Evolutionary conservation across 805 yeast species (phyloP), one percentile per base, ranked within the genome.

Genomic region (Suhomyces sp.): DNA sequence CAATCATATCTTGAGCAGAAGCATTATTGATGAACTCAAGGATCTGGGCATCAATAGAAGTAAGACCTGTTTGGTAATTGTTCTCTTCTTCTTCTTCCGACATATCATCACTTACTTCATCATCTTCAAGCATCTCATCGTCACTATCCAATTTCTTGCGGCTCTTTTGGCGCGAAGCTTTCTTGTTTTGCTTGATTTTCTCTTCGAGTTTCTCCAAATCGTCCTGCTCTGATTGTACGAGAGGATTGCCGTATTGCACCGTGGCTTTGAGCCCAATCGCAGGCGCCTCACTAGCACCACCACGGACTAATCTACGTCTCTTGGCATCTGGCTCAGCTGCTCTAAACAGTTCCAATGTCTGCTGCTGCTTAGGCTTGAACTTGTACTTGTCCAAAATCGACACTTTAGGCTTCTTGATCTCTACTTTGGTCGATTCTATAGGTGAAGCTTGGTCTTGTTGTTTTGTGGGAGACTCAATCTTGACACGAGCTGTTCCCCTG

Each of bases 11-110:
- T 51, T 84, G 81, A 1, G 73, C 75, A 13, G 87, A 81, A 1
- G 96, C 93, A 10, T 82, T 80, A 67, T 94, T 94, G 56, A 93
- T 75, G 59, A 94, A 91, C 44, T 84, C 81, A 45, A 92, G 70
- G 22, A 90, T 81, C 53, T 89, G 84, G 13, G 75, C 75, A 60
- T 86, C 92, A 56, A 86, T 84, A 4, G 75, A 61, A 3, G 79
- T 75, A 29, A 72, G 55, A 0, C 79, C 78, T n/a, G 57, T 69
- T 43, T 44, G 41, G 48, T 71, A 75, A 10, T 56, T 63, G 25
- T 61, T 66, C 27, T 62, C 69, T 44, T 69, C 73, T 8, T 71
- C 79, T 47, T 75, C 82, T 35, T 73, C 80, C 17, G 82, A 82
- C 60, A 76, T 66, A 17, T 76, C 83, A 51, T 73, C 78, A 54